Conservation (phyloP, 768 basidiomycete genomes). For the Suillus subluteus region DNA sequence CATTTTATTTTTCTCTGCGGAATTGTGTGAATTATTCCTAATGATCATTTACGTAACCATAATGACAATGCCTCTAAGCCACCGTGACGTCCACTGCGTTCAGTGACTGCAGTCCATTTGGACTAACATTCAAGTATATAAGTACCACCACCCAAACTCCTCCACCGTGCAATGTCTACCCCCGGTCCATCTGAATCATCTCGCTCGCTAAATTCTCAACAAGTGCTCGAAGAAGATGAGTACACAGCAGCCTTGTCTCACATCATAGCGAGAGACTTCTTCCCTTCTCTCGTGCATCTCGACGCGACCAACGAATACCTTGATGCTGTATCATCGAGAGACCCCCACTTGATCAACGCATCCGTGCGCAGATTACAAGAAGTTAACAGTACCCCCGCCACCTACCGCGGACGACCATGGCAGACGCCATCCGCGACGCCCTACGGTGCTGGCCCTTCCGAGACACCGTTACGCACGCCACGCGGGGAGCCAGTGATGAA, state of each 20-base stretch:
- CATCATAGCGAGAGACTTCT: conserved; percentile 98
- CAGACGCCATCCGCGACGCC: conserved; percentile 68
- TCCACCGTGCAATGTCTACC: conserved; percentile 31
- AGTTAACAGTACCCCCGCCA: conserved; percentile 55
- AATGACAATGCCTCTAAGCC: not conserved
- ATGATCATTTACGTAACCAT: conserved; percentile 10
- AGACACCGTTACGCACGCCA: conserved; percentile 65
- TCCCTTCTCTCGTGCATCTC: conserved; percentile 88
- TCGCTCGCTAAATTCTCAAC: conserved; percentile 72
- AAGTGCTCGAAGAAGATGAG: conserved; percentile 88
- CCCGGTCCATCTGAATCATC: conserved; percentile 33
- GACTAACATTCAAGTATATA: not conserved
- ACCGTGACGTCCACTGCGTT: not conserved
- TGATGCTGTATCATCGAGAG: conserved; percentile 74
- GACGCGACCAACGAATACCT: conserved; percentile 89
- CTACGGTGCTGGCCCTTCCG: conserved; percentile 56
- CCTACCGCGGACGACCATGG: conserved; percentile 36
- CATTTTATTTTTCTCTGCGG: conserved; percentile 10
- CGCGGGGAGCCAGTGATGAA: conserved; percentile 52
- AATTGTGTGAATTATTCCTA: conserved; percentile 15
- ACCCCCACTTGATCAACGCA: conserved; percentile 74
- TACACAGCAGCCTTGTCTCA: conserved; percentile 88
- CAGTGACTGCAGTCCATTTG: not conserved
- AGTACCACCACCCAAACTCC: not conserved
- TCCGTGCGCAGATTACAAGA: conserved; percentile 77